These are phyloP conservation scores for Musa itinerans DNA, from an alignment of 176 grass and related monocot species.

Conservation along the genomic window DNA sequence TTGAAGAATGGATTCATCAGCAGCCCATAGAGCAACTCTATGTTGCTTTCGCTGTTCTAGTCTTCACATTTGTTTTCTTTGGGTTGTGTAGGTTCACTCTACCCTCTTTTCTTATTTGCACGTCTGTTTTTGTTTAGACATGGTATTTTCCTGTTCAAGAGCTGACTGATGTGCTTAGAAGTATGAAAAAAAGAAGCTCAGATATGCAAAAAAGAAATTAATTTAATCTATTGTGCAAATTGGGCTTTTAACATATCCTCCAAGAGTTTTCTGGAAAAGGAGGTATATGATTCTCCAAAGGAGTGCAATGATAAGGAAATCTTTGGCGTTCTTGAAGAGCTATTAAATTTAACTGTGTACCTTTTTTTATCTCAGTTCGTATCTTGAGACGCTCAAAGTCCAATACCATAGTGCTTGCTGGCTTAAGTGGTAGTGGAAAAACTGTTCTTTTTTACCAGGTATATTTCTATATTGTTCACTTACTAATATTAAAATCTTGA, in stretches of 20 bases:
- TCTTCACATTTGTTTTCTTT: conserved; percentile 46
- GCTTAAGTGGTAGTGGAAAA: conserved; percentile 89
- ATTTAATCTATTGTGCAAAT: no score
- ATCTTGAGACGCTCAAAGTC: conserved; percentile 55
- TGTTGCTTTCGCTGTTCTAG: conserved; percentile 42
- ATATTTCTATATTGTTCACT: neutral
- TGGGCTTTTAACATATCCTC: no score
- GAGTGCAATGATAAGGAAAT: no score
- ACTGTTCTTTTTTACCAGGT: conserved; percentile 93
- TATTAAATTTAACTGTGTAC: neutral
- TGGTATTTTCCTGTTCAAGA: no score
- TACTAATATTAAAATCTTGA: no score
- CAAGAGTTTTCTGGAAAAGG: no score
- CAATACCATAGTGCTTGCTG: conserved; percentile 69
- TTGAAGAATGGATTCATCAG: conserved; percentile 59
- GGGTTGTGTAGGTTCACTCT: conserved; percentile 25
- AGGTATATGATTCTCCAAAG: no score
- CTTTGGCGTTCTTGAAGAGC: neutral
- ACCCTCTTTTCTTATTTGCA: neutral
- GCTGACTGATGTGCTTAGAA: no score
- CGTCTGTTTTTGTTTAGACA: neutral
- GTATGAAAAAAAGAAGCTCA: no score
- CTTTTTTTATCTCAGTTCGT: conserved; percentile 34
- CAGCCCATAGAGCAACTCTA: conserved; percentile 82
- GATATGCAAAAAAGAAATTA: no score